Conservation (phyloP, 352 stramenopile species). For the Phytopythium cucurbitacearum region DNA sequence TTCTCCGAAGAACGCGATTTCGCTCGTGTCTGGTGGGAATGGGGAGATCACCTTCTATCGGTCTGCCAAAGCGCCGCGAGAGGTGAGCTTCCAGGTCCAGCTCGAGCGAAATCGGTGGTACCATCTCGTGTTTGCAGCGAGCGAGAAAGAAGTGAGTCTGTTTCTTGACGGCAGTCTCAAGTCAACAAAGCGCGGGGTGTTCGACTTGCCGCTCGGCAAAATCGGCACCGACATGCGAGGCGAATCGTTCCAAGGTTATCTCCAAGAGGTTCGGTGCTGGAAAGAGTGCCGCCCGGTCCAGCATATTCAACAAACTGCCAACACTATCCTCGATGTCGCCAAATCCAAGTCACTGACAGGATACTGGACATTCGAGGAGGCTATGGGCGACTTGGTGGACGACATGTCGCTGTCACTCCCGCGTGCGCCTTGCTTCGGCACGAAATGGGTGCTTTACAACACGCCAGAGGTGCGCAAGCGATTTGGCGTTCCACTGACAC, state of each 20-base stretch:
- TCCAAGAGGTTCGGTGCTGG: slow-evolving; percentile 75
- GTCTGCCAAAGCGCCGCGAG: slow-evolving; percentile 18
- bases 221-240: slow-evolving; percentile 34
- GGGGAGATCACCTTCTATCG: slow-evolving; percentile 43
- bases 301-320: slow-evolving; percentile 28
- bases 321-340: slow-evolving; percentile 36
- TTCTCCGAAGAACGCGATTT: slow-evolving; percentile 47
- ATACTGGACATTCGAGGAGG: slow-evolving; percentile 83
- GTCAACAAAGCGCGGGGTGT: slow-evolving; percentile 37
- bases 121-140: slow-evolving; percentile 53
- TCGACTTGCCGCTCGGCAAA: slow-evolving; percentile 45
- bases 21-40: slow-evolving; percentile 24
- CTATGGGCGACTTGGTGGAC: slow-evolving; percentile 61
- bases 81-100: slow-evolving; percentile 42
- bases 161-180: slow-evolving; percentile 43
- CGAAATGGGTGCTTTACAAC: slow-evolving; percentile 50
- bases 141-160: slow-evolving; percentile 40
- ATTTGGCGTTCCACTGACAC: slow-evolving; percentile 53
- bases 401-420: slow-evolving; percentile 56
- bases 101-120: slow-evolving; percentile 50
- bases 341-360: slow-evolving; percentile 30
- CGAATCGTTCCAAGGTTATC: slow-evolving; percentile 56
- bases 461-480: slow-evolving; percentile 30
- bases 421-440: slow-evolving; percentile 41
- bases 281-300: slow-evolving; percentile 27